Base-by-base conservation (phyloP, 108 stramenopile genomes). In the Epithemia pelagica region DNA sequence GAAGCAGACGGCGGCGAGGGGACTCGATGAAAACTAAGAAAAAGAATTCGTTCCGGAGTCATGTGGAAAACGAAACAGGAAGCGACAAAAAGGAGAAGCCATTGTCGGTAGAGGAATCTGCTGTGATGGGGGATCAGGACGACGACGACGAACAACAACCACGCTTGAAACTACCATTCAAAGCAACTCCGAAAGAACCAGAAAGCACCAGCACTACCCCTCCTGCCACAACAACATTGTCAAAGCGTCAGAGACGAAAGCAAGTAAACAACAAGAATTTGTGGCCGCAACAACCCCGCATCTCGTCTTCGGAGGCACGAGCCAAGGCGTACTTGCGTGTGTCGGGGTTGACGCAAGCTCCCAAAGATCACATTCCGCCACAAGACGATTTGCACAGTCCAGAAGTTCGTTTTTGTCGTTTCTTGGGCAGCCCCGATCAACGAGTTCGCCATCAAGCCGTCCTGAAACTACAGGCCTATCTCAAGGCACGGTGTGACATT, bases 221-320 rank as follows among this genome's bases (percentile, higher is more conserved):
- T 27, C 15, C 21, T 23, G 26, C 66, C 0, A 56, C 27, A 46
- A 66, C 24, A 2, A 51, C 52, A 32, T 30, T 62, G 58, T 82
- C 92, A 37, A 90, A 90, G 58, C 87, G 89, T 28, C 82, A 86
- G 63, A 75, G 74, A 30, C 86, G 84, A 57, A 78, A 81, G 54
- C 66, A 73, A 28, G 61, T 78, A 30, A 82, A 88, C 68, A 85
- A 85, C 28, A 80, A 88, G 64, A 86, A 83, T 70, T 83, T 76
- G 56, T 94, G 92, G 92, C 86, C 86, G 28, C 89, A 90, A 59
- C 85, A 89, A 54, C 92, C 92, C 30, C 88, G 88, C 58, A 89
- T 90, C 63, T 83, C 86, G 60, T 84, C 83, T n/a, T 68, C 83
- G 56, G 77, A 72, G 0, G 78, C 83, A 25, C 78, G 92, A 32